Conservation (phyloP, 1,139 yeast species). For the Petasospora rhodanensis region DNA sequence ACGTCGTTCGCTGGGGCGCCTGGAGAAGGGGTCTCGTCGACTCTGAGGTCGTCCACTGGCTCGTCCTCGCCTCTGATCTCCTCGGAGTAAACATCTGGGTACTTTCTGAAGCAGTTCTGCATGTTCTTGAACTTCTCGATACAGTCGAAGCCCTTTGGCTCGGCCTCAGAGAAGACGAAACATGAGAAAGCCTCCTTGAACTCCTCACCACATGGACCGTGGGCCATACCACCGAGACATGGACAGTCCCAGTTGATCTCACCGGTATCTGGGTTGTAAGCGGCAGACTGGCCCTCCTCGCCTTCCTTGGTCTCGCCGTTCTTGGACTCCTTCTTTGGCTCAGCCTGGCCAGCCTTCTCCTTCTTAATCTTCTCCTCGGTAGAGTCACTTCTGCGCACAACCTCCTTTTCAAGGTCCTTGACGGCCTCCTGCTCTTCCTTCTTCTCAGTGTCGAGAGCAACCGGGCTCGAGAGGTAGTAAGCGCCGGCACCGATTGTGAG, state of each 20-base stretch:
- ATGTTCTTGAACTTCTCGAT: conserved; percentile 84
- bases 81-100: conserved; percentile 94
- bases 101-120: conserved; percentile 92
- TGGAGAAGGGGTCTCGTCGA: conserved; percentile 26
- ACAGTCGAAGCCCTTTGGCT: conserved; percentile 97
- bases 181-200: conserved; percentile 96
- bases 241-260: conserved; percentile 99
- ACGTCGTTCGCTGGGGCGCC: conserved; percentile 16
- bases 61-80: conserved; percentile 74
- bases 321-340: conserved; percentile 4
- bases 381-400: too few species aligned
- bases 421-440: too few species aligned
- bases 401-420: too few species aligned
- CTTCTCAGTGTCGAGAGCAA: conserved; percentile 19
- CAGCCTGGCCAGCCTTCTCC: too few species aligned
- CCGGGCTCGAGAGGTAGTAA: conserved; percentile 17
- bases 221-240: conserved; percentile 99
- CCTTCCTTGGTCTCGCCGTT: conserved; percentile 9
- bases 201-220: conserved; percentile 98
- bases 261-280: conserved; percentile 95
- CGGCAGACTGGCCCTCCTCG: conserved; percentile 43
- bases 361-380: too few species aligned
- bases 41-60: conserved; percentile 23
- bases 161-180: conserved; percentile 90
- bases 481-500: conserved; percentile 16